Evolutionary conservation across 306 rosid species (phyloP).

Genomic region (Cucurbita pepo): DNA sequence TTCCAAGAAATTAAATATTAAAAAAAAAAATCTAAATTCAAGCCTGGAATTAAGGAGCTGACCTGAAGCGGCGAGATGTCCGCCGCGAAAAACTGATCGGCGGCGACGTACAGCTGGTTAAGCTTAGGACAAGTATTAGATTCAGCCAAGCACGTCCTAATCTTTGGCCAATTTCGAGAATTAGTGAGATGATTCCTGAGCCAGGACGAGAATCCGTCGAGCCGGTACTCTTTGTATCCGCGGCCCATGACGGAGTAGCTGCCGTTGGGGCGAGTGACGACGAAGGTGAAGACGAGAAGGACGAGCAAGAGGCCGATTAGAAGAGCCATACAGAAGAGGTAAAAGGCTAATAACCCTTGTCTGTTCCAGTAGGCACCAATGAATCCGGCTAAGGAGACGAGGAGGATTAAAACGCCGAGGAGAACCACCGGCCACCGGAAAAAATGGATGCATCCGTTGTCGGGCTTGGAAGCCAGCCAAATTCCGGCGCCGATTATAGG

Average conservation of each 20-base stretch:
- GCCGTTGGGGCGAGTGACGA: constrained; percentile 54
- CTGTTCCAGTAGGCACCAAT: constrained; percentile 74
- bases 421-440: constrained; percentile 70
- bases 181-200: constrained; percentile 37
- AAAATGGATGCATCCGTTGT: constrained; percentile 54
- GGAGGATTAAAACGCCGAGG: constrained; percentile 52
- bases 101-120: constrained; percentile 29
- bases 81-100: constrained; percentile 58
- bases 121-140: constrained; percentile 48
- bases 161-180: constrained; percentile 42
- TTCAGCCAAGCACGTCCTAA: constrained; percentile 55
- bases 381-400: constrained; percentile 64
- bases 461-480: constrained; percentile 85
- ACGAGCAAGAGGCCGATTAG: constrained; percentile 48
- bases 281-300: constrained; percentile 54
- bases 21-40: no score
- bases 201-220: constrained; percentile 55
- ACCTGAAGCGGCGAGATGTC: constrained; percentile 81
- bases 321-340: constrained; percentile 70
- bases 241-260: constrained; percentile 39
- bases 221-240: constrained; percentile 38
- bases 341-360: constrained; percentile 55
- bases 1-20: background rate
- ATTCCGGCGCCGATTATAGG: constrained; percentile 70
- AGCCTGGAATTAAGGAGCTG: background rate